Evolutionary conservation across 208 protist species (phyloP).

Genomic region (Zelonia costaricensis): DNA sequence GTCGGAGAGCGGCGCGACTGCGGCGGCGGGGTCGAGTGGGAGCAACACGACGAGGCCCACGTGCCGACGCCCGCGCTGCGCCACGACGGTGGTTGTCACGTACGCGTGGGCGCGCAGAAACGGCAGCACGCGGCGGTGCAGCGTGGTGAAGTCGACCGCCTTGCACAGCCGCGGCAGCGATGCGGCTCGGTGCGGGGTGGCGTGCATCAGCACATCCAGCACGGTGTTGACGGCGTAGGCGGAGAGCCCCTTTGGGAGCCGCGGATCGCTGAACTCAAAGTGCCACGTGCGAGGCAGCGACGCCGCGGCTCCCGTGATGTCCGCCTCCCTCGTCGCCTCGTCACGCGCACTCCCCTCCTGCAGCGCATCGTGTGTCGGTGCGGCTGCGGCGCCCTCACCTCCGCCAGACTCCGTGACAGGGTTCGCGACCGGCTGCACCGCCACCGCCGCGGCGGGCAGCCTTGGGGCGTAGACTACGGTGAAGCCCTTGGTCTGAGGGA

Average conservation of each 20-base stretch:
- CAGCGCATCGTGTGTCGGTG: no score
- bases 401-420: neutral
- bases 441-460: neutral
- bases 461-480: slow-evolving; percentile 40
- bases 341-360: neutral
- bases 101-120: slow-evolving; percentile 41
- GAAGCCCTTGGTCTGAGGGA: slow-evolving; percentile 38
- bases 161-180: slow-evolving; percentile 38
- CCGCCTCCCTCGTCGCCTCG: neutral
- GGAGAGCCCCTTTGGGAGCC: slow-evolving; percentile 54
- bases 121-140: slow-evolving; percentile 58
- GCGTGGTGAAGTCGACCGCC: slow-evolving; percentile 41
- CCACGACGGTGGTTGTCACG: slow-evolving; percentile 58
- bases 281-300: neutral
- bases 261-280: slow-evolving; percentile 6
- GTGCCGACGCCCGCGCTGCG: slow-evolving; percentile 28
- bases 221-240: slow-evolving; percentile 56
- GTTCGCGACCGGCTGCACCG: neutral
- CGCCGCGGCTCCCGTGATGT: neutral
- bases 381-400: no score
- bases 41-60: slow-evolving; percentile 66
- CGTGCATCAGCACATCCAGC: slow-evolving; percentile 48
- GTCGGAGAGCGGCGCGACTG: slow-evolving; percentile 24
- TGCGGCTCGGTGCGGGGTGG: slow-evolving; percentile 47
- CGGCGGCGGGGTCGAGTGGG: slow-evolving; percentile 15